Percentiles rank a stretch among this genome's conserved stretches.
phyloP scores from a whole-genome alignment of 305 asterid genomes.

The Fraxinus dipetala region DNA sequence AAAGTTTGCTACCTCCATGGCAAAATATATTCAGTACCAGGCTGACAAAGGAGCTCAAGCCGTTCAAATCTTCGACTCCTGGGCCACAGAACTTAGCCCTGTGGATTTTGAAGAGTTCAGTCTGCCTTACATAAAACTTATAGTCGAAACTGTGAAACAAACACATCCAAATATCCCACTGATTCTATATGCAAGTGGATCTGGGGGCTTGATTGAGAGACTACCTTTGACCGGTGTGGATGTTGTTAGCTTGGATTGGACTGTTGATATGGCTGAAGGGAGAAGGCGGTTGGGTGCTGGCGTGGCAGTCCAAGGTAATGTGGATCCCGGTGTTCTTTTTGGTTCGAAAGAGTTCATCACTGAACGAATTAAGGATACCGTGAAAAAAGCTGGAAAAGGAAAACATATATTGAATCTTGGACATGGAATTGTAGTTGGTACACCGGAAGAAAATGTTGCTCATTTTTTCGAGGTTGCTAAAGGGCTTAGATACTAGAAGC shows the following conservation, averaged over 20 bases:
- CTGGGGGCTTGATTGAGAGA: constrained; percentile 94
- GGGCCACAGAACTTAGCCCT: constrained; percentile 98
- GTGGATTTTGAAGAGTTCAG: constrained; percentile 95
- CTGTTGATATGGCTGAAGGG: constrained; percentile 94
- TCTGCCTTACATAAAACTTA: constrained; percentile 74
- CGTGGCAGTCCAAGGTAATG: constrained; percentile 88
- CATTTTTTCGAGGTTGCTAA: constrained; percentile 96
- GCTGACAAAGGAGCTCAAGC: constrained; percentile 99
- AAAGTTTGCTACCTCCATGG: constrained; percentile 92
- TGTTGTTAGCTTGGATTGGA: constrained; percentile 96
- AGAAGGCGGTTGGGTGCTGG: constrained; percentile 68
- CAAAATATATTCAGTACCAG: constrained; percentile 78
- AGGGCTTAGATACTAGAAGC: constrained; percentile 62
- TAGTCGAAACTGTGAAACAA: constrained; percentile 68
- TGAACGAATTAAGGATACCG: constrained; percentile 77
- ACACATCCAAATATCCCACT: constrained; percentile 79
- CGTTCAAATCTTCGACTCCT: constrained; percentile 94
- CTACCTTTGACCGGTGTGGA: constrained; percentile 85
- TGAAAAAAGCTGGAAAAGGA: constrained; percentile 82
- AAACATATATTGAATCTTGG: constrained; percentile 95
- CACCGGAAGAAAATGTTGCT: constrained; percentile 97
- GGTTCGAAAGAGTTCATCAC: constrained; percentile 93
- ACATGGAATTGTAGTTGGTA: constrained; percentile 94
- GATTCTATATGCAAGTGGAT: constrained; percentile 90
- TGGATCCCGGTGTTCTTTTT: constrained; percentile 94